phyloP scores from a whole-genome alignment of 129 eudicot species.

The Deinandra increscens region DNA sequence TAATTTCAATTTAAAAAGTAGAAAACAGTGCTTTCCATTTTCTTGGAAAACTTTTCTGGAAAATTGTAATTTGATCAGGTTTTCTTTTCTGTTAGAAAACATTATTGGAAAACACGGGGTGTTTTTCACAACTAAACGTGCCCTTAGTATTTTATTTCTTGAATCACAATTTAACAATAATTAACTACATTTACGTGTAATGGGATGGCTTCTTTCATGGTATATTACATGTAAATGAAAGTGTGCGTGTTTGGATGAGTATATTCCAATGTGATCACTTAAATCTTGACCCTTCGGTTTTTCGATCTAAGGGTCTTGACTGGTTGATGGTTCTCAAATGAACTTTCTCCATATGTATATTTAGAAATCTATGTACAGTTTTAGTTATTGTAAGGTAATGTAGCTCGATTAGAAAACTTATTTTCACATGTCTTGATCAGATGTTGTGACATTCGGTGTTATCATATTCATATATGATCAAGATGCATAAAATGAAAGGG shows the following conservation, averaged over 20 bases:
- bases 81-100: no score
- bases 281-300: neutral
- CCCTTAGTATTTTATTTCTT: neutral
- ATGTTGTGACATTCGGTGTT: conserved; percentile 16
- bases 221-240: neutral
- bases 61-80: no score
- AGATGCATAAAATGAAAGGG: conserved; percentile 21
- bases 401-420: neutral
- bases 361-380: neutral
- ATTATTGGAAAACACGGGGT: no score
- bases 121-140: no score
- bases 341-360: neutral
- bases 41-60: no score
- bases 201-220: neutral
- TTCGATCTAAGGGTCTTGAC: neutral
- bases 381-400: neutral
- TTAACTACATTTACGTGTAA: neutral
- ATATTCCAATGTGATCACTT: neutral
- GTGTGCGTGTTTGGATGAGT: neutral
- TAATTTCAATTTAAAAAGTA: no score
- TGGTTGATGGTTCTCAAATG: neutral
- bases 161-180: conserved; percentile 1
- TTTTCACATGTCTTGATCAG: conserved; percentile 3
- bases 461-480: neutral
- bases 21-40: no score